Percentiles rank a stretch among this genome's conserved stretches.
Evolutionary conservation across 257 asterid genomes (phyloP).

Genomic region (Leonotis leonurus): DNA sequence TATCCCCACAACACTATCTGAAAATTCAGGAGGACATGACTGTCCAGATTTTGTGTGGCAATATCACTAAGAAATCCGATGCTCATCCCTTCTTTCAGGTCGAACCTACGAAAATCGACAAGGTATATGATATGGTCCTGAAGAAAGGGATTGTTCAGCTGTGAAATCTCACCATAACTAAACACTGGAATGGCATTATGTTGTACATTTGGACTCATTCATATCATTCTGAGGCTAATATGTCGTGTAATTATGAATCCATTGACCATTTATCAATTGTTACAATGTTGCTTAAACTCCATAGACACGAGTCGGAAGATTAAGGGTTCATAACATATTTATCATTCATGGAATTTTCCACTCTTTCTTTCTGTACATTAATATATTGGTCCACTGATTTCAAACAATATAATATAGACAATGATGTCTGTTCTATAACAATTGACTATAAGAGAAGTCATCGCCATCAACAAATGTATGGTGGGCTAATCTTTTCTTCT

Average conservation of each 20-base stretch:
- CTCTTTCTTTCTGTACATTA: too few species aligned
- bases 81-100: conserved; percentile 58
- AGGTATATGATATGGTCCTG: conserved; percentile 64
- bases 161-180: conserved; percentile 5
- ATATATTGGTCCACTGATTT: too few species aligned
- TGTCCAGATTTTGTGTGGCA: conserved; percentile 46
- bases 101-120: conserved; percentile 62
- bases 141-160: conserved; percentile 54
- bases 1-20: conserved; percentile 60
- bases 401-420: too few species aligned
- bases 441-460: too few species aligned
- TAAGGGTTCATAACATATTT: too few species aligned
- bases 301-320: too few species aligned
- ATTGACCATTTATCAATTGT: not conserved
- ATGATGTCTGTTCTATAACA: too few species aligned
- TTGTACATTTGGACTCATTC: not conserved
- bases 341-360: too few species aligned
- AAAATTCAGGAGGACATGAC: conserved; percentile 60
- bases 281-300: not conserved
- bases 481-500: too few species aligned
- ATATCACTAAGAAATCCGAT: conserved; percentile 66
- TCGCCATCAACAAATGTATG: too few species aligned
- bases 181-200: not conserved
- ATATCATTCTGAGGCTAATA: not conserved
- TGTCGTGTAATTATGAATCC: not conserved